Conservation (phyloP, 345 rosid genomes). For the Syzygium grande region DNA sequence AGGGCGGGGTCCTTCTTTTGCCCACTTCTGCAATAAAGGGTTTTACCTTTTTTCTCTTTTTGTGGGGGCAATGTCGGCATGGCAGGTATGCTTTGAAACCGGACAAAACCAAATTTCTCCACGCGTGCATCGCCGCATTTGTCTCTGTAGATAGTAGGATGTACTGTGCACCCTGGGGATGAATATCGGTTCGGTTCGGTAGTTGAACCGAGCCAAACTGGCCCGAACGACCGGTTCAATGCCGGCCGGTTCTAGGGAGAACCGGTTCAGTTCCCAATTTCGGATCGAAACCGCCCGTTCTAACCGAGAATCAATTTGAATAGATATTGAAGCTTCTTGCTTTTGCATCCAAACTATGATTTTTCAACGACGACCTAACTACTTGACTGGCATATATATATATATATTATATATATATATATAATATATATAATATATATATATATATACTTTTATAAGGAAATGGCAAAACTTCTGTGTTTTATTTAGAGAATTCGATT, state of each 20-base stretch:
- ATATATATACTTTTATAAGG: accelerated
- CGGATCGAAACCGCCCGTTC: background rate
- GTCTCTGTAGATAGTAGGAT: too few species aligned
- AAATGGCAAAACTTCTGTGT: accelerated
- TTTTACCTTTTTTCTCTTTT: accelerated
- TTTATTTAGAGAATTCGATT: background rate
- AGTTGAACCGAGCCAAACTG: accelerated
- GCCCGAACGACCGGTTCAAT: accelerated
- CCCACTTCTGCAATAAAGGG: background rate
- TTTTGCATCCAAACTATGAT: too few species aligned
- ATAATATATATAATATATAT: too few species aligned
- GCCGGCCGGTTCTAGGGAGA: background rate
- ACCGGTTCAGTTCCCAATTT: background rate
- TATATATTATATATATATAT: too few species aligned
- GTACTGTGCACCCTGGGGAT: background rate
- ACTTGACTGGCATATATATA: accelerated
- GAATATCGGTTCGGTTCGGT: background rate
- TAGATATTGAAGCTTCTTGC: too few species aligned
- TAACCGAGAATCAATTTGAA: background rate
- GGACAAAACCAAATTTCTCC: background rate
- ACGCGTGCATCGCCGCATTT: background rate
- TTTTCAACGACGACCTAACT: accelerated
- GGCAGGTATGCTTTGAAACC: background rate
- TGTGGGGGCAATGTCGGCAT: background rate
- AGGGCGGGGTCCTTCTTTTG: background rate